A percentile compares a stretch with the other conserved stretches of the same genome.
Evolutionary conservation across 1,139 yeast species (phyloP).

Genomic region (Suhomyces ambrosiae): DNA sequence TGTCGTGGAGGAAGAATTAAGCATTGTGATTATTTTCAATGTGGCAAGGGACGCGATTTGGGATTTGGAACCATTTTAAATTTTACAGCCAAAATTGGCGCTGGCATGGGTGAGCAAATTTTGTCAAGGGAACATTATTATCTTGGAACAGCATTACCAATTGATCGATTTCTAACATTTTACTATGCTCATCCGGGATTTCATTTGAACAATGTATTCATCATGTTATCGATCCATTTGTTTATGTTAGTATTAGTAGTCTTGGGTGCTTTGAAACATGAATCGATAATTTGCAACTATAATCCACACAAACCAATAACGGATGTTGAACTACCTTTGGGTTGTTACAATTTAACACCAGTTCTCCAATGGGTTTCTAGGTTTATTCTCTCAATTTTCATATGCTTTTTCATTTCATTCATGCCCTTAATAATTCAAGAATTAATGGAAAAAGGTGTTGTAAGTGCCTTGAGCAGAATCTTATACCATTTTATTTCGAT

Average conservation of each 20-base stretch:
- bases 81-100: conserved; percentile 87
- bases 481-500: conserved; percentile 67
- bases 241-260: conserved; percentile 69
- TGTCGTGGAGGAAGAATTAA: conserved; percentile 84
- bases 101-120: conserved; percentile 94
- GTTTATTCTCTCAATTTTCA: conserved; percentile 78
- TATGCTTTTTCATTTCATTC: conserved; percentile 82
- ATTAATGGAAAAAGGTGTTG: conserved; percentile 71
- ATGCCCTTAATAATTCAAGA: conserved; percentile 81
- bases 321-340: conserved; percentile 63
- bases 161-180: conserved; percentile 79
- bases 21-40: conserved; percentile 85
- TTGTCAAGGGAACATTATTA: conserved; percentile 82
- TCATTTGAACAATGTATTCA: conserved; percentile 79
- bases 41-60: conserved; percentile 89
- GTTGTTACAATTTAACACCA: conserved; percentile 76
- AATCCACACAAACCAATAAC: conserved; percentile 59
- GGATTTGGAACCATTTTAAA: conserved; percentile 85
- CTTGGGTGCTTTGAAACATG: conserved; percentile 66
- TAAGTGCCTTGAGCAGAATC: conserved; percentile 62
- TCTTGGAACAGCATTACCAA: conserved; percentile 75
- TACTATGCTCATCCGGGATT: conserved; percentile 93
- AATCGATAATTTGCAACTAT: conserved; percentile 58
- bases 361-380: conserved; percentile 79
- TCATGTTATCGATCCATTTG: conserved; percentile 70